Evolutionary conservation across 2,329 filamentous ascomycete genomes (phyloP), one percentile per base, ranked within the genome.

Genomic region (Penicillium sp.): DNA sequence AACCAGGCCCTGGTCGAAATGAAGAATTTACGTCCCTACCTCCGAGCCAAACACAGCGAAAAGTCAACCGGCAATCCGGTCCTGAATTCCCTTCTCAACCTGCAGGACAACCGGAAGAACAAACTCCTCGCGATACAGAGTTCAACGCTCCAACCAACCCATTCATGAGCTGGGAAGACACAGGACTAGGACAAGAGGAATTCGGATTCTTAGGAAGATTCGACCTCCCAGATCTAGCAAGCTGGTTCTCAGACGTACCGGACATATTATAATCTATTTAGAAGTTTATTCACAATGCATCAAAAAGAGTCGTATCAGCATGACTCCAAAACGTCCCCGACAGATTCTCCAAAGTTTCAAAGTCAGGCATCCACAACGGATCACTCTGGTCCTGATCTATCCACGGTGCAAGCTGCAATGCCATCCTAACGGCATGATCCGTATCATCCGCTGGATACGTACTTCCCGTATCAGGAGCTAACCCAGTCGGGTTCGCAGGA

Each of bases 291-390:
- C 51, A 69, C 28, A 69, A 53, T 9, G 64, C 57, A 51, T 67
- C 66, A 57, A 69, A 69, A 18, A 63, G 56, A 3, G 54, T 61
- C 3, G 57, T 56, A 46, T 68, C 65, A 13, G 60, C 60, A 42
- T 58, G 60, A 44, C 53, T 62, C 67, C 68, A 70, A 39, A 69
- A 52, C 2, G 58, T 54, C 18, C 65, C 63, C 10, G 61, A 69
- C 33, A 71, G 28, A 54, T 60, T 64, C 53, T 71, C 63, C 49
- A 69, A 53, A 11, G 65, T 67, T 56, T 73, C 60, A 58, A 76
- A 63, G 55, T 77, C 39, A 48, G 70, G 70, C 63, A 73, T 72
- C 70, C 70, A 73, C 18, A 73, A 57, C 1, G 68, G 70, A 48
- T 62, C 61, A 52, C 60, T 61, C 22, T 69, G 63, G 43, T 68